A percentile compares a stretch with the other conserved stretches of the same genome.
Evolutionary conservation across 1,139 yeast species (phyloP).

Genomic region (Arxiozyma bovina): DNA sequence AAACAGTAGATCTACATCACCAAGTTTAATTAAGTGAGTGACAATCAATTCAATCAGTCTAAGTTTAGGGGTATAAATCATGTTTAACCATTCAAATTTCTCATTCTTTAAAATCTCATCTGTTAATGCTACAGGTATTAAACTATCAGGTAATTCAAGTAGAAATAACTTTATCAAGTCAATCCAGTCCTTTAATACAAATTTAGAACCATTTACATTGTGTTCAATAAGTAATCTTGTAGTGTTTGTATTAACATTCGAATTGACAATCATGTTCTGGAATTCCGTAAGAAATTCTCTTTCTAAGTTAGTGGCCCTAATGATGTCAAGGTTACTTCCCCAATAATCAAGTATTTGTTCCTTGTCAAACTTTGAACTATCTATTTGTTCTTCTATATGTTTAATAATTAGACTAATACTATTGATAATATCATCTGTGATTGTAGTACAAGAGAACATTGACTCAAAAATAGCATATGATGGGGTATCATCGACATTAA

Average conservation of each 20-base stretch:
- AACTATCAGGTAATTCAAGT: constrained; percentile 32
- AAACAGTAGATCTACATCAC: neutral
- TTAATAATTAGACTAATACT: constrained; percentile 4
- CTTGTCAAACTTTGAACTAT: neutral
- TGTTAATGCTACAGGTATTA: constrained; percentile 28
- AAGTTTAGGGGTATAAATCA: constrained; percentile 1
- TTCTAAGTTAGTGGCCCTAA: constrained; percentile 16
- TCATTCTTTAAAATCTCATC: constrained; percentile 10
- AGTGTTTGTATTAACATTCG: constrained; percentile 1
- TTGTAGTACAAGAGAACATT: constrained; percentile 8
- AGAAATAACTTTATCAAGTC: constrained; percentile 30
- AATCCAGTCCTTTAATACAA: constrained; percentile 14
- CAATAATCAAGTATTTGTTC: constrained; percentile 9
- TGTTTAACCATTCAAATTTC: constrained; percentile 2
- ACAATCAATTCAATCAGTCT: neutral
- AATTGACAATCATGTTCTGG: neutral
- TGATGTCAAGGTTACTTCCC: constrained; percentile 14
- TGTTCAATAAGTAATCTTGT: constrained; percentile 1
- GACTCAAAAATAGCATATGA: constrained; percentile 3
- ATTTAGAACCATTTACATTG: neutral
- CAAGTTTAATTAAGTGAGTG: constrained; percentile 8
- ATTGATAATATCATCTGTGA: constrained; percentile 7
- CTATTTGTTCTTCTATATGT: constrained; percentile 3
- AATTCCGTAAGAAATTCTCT: constrained; percentile 10
- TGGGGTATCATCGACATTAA: neutral